Conservation (phyloP, 257 asterid genomes). For the Penstemon davidsonii region DNA sequence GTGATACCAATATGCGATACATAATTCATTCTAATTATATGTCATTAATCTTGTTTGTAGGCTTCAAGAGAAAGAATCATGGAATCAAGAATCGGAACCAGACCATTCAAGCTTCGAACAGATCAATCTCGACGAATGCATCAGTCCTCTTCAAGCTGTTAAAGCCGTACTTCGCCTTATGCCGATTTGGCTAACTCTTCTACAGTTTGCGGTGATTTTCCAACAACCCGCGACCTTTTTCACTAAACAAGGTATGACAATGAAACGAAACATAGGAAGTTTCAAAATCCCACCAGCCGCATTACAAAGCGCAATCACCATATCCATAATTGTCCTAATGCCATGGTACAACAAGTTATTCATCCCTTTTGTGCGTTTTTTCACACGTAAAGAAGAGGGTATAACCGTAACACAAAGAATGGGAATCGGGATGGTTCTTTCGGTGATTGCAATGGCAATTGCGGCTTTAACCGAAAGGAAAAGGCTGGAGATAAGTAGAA, state of each 20-base stretch:
- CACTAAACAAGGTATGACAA: slow-evolving; percentile 95
- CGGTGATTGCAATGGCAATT: slow-evolving; percentile 74
- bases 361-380: slow-evolving; percentile 57
- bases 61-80: slow-evolving; percentile 50
- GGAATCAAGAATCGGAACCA: slow-evolving; percentile 34
- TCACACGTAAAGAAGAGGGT: slow-evolving; percentile 69
- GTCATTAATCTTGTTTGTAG: slow-evolving; percentile 34
- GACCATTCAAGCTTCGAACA: background rate
- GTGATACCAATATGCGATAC: no score
- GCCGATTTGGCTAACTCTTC: slow-evolving; percentile 82
- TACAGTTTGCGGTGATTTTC: slow-evolving; percentile 84
- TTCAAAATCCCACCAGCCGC: slow-evolving; percentile 98
- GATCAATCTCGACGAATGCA: slow-evolving; percentile 22
- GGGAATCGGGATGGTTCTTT: slow-evolving; percentile 84
- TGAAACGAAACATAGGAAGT: slow-evolving; percentile 63
- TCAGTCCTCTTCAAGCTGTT: slow-evolving; percentile 37
- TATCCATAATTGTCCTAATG: slow-evolving; percentile 75
- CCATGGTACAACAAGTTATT: slow-evolving; percentile 69
- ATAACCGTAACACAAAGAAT: slow-evolving; percentile 76
- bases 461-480: slow-evolving; percentile 71
- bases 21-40: background rate
- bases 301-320: slow-evolving; percentile 79
- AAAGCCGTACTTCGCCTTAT: slow-evolving; percentile 52
- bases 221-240: slow-evolving; percentile 94
- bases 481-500: slow-evolving; percentile 44